phyloP scores from a whole-genome alignment of 202 grass and related monocot species.

The Brachypodium distachyon region DNA sequence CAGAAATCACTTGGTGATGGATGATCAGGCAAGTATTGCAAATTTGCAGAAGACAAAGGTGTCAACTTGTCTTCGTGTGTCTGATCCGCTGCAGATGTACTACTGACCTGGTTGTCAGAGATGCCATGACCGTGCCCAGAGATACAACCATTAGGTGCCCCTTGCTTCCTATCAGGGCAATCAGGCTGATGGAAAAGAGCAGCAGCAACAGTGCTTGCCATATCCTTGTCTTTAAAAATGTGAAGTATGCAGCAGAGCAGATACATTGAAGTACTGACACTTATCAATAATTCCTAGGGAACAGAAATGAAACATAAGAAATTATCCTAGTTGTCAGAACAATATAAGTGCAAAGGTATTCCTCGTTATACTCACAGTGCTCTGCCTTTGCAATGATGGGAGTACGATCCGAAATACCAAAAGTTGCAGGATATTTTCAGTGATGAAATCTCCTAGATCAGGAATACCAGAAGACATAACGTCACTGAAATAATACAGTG shows the following conservation, averaged over 20 bases:
- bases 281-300: conserved; percentile 61
- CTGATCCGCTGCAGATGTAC: conserved; percentile 7
- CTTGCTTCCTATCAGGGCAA: conserved; percentile 37
- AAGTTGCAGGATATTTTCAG: conserved; percentile 80
- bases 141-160: conserved; percentile 43
- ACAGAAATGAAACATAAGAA: conserved; percentile 23
- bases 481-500: conserved; percentile 98
- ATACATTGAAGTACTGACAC: conserved; percentile 79
- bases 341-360: conserved; percentile 6
- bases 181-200: conserved; percentile 82
- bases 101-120: conserved; percentile 20
- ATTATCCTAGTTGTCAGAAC: background rate
- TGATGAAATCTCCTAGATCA: conserved; percentile 86
- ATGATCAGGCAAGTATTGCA: conserved; percentile 21
- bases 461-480: conserved; percentile 98
- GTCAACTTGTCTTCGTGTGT: conserved; percentile 26
- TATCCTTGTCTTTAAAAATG: conserved; percentile 96
- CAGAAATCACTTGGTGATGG: conserved; percentile 37
- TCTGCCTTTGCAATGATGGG: conserved; percentile 53
- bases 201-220: conserved; percentile 78
- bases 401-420: conserved; percentile 89
- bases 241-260: conserved; percentile 94
- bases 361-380: conserved; percentile 36
- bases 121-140: conserved; percentile 22
- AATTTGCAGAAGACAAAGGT: conserved; percentile 20